Percentiles rank a stretch among this genome's conserved stretches.
phyloP scores from a whole-genome alignment of 73 alveolate species.

The Stentor coeruleus region DNA sequence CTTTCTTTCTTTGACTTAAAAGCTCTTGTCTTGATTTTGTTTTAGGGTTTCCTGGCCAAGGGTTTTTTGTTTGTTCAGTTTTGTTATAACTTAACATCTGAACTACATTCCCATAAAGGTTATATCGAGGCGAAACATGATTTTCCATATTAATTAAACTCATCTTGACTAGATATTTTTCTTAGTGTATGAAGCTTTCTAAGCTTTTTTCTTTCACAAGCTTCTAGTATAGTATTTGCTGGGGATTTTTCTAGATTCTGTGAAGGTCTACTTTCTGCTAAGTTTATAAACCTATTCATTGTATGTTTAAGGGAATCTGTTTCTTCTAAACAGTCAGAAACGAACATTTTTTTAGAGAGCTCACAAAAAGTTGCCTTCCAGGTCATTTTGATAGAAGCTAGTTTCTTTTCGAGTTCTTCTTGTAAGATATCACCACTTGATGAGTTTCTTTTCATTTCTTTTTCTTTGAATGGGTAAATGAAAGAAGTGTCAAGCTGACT shows the following conservation, averaged over 20 bases:
- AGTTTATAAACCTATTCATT: background rate
- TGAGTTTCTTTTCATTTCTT: background rate
- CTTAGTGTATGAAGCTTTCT: background rate
- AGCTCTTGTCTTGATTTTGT: constrained; percentile 38
- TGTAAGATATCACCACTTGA: background rate
- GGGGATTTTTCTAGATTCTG: background rate
- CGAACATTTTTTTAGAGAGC: background rate
- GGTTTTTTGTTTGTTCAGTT: no score
- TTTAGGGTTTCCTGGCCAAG: no score
- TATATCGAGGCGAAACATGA: no score
- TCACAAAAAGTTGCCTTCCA: constrained; percentile 1
- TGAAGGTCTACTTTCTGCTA: background rate
- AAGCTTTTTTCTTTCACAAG: background rate
- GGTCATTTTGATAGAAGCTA: background rate
- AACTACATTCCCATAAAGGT: no score
- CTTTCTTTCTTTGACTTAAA: constrained; percentile 47
- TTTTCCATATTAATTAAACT: no score
- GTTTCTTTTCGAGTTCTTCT: constrained; percentile 1
- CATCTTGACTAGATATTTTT: background rate
- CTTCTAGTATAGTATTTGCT: background rate
- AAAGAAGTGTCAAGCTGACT: background rate
- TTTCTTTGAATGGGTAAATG: background rate
- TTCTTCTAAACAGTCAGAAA: constrained; percentile 1
- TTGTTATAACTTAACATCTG: no score
- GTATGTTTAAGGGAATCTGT: background rate